Evolutionary conservation across 441 rosid genomes (phyloP).

Genomic region (Populus hybrid): DNA sequence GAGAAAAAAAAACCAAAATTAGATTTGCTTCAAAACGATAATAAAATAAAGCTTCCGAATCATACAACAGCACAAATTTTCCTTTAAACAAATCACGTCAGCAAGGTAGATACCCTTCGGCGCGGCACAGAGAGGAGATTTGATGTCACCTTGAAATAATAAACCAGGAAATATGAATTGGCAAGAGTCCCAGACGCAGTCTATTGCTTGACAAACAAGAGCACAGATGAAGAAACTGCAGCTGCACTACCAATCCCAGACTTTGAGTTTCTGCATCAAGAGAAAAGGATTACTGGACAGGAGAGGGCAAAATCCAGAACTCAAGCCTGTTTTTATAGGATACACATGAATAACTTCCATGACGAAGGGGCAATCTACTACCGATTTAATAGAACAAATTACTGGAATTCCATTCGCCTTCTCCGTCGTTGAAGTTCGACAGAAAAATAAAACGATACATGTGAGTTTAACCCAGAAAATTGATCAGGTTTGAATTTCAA

Average conservation of each 20-base stretch:
- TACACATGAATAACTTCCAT: neutral
- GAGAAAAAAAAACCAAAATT: neutral
- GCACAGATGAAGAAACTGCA: neutral
- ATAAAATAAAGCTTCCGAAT: neutral
- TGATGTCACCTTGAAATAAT: neutral
- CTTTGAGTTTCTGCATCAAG: neutral
- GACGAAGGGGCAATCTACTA: neutral
- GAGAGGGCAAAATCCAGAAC: neutral
- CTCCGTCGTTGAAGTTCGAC: neutral
- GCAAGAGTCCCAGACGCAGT: neutral
- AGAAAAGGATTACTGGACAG: neutral
- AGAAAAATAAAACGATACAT: neutral
- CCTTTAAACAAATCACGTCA: neutral
- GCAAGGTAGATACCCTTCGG: neutral
- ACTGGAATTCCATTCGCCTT: neutral
- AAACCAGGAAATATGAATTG: neutral
- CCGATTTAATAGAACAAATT: neutral
- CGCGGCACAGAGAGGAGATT: neutral
- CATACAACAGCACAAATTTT: neutral
- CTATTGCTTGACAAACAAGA: neutral
- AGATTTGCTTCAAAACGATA: neutral
- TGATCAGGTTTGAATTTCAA: constrained; percentile 21
- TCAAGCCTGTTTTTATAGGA: neutral
- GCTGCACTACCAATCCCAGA: neutral
- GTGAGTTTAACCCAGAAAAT: constrained; percentile 10